Conservation (phyloP, 768 basidiomycete genomes). For the Termitomyces sp. region DNA sequence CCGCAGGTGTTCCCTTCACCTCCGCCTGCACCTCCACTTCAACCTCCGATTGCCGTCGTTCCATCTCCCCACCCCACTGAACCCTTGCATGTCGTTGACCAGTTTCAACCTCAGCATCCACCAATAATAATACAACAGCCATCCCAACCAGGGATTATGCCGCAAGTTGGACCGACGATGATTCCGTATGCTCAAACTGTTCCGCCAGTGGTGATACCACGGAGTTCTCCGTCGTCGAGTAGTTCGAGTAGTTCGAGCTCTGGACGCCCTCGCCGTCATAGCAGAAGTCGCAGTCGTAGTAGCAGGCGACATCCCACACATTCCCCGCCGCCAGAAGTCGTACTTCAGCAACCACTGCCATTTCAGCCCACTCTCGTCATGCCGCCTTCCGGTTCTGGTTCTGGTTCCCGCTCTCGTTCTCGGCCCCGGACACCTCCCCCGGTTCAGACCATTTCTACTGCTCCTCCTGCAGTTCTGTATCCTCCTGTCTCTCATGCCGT, state of each 20-base stretch:
- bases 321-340: background rate
- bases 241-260: background rate
- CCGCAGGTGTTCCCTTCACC: conserved; percentile 10
- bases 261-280: background rate
- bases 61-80: background rate
- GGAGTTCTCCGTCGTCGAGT: background rate
- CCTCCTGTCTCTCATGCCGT: background rate
- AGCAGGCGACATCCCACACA: no score
- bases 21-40: background rate
- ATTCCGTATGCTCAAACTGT: background rate
- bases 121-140: conserved; percentile 8
- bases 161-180: background rate
- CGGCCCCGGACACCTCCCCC: background rate
- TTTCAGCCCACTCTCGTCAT: background rate
- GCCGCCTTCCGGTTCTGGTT: background rate
- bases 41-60: conserved; percentile 4
- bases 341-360: background rate
- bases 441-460: background rate
- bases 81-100: background rate
- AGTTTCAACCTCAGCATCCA: background rate
- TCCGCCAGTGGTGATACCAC: background rate
- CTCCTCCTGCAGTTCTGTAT: background rate
- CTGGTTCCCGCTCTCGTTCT: background rate
- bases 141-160: background rate
- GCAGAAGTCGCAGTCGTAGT: background rate